phyloP scores from a whole-genome alignment of 441 rosid genomes.

The Erodium texanum region DNA sequence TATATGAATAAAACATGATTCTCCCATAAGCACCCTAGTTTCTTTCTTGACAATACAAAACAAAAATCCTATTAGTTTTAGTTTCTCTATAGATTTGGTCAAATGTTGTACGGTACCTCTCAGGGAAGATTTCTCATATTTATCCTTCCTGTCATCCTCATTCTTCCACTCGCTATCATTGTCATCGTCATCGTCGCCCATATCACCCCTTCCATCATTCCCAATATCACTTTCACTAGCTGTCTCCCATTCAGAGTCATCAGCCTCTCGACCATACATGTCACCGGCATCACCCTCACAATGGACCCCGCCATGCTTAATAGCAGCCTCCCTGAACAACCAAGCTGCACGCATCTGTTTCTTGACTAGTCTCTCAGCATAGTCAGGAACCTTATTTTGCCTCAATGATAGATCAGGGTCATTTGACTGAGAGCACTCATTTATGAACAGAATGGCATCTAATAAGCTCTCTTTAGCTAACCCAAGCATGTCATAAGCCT shows the following conservation, averaged over 20 bases:
- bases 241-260: conserved; percentile 93
- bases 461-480: conserved; percentile 89
- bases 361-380: conserved; percentile 89
- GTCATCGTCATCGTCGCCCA: conserved; percentile 54
- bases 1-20: not conserved
- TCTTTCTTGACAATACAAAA: not conserved
- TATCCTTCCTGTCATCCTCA: conserved; percentile 52
- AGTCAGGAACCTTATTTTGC: conserved; percentile 95
- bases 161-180: conserved; percentile 57
- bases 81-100: not conserved
- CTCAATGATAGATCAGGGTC: conserved; percentile 81
- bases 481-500: conserved; percentile 90
- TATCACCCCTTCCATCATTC: conserved; percentile 65
- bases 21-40: not conserved
- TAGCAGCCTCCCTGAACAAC: conserved; percentile 86
- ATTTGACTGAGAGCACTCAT: conserved; percentile 89
- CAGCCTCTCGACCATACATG: conserved; percentile 59
- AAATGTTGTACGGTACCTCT: conserved; percentile 46
- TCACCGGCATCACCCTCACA: conserved; percentile 59
- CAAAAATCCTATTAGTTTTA: not conserved
- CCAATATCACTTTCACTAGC: conserved; percentile 90
- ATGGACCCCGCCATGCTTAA: conserved; percentile 80
- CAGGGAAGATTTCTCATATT: conserved; percentile 40
- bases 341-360: conserved; percentile 98
- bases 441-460: conserved; percentile 87